Evolutionary conservation across 2,329 filamentous ascomycete genomes (phyloP).

Genomic region (Conoideocrella luteorostrata): DNA sequence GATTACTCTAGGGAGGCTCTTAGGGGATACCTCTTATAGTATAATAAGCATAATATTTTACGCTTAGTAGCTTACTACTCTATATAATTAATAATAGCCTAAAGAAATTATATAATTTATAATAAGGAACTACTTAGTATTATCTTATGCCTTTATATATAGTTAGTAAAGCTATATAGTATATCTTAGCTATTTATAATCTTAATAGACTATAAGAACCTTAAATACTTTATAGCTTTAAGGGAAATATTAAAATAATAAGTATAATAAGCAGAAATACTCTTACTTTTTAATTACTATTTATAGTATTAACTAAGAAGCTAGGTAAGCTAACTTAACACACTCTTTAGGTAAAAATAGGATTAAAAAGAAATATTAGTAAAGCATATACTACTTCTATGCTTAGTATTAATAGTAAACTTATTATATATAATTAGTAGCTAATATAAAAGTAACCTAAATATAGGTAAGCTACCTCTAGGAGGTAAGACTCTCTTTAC

Average conservation of each 20-base stretch:
- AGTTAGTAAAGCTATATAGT: conserved; percentile 6
- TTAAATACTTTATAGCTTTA: conserved; percentile 10
- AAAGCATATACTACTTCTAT: conserved; percentile 1
- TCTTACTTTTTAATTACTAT: background rate
- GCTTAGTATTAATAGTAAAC: background rate
- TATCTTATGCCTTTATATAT: conserved; percentile 9
- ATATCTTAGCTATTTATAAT: conserved; percentile 5
- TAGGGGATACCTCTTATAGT: background rate
- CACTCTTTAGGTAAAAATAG: background rate
- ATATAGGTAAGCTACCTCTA: background rate
- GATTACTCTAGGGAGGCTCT: background rate
- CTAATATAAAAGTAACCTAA: background rate
- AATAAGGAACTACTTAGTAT: conserved; percentile 10
- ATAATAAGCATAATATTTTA: conserved; percentile 6
- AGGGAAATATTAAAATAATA: background rate
- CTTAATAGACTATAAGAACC: conserved; percentile 11
- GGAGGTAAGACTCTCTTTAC: background rate
- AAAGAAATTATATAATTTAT: conserved; percentile 12
- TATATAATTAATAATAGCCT: background rate
- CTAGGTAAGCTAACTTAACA: background rate
- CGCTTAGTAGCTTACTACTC: conserved; percentile 6
- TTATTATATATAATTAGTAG: no score
- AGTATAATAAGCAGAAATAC: background rate
- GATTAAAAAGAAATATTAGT: background rate
- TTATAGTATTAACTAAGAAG: background rate